These are phyloP conservation scores for barrel medic (Medicago truncatula) DNA, from an alignment of 306 rosid species.

Conservation along the genomic window DNA sequence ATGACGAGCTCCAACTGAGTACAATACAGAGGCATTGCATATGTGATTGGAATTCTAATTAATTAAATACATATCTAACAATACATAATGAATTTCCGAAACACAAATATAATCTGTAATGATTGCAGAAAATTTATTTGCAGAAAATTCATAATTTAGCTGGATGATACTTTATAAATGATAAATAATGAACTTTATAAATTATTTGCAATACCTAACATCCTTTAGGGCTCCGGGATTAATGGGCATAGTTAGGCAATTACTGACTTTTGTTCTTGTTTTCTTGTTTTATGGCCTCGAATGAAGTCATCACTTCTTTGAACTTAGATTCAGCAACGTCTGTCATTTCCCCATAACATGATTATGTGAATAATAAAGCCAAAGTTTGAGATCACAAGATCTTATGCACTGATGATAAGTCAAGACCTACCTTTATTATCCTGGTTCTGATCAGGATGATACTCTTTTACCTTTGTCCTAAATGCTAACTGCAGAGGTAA, in stretches of 20 bases:
- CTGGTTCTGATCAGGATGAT: constrained; percentile 98
- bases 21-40: constrained; percentile 15
- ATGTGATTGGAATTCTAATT: constrained; percentile 35
- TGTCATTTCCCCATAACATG: constrained; percentile 47
- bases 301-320: constrained; percentile 90
- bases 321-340: constrained; percentile 92
- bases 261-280: constrained; percentile 50
- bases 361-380: constrained; percentile 29
- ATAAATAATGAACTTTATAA: constrained; percentile 33
- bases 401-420: constrained; percentile 9
- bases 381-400: constrained; percentile 31
- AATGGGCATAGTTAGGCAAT: constrained; percentile 23
- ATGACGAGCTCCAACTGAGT: constrained; percentile 21
- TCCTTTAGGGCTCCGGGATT: constrained; percentile 27
- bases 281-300: constrained; percentile 90
- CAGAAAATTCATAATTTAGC: constrained; percentile 35
- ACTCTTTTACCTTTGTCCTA: constrained; percentile 83
- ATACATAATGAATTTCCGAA: constrained; percentile 21
- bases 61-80: constrained; percentile 21
- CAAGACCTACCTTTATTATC: constrained; percentile 69
- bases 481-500: constrained; percentile 76
- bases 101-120: constrained; percentile 14
- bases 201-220: constrained; percentile 40
- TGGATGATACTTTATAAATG: constrained; percentile 36
- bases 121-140: constrained; percentile 35